Conservation (phyloP, 257 asterid species). For the Solanum bukasovii region DNA sequence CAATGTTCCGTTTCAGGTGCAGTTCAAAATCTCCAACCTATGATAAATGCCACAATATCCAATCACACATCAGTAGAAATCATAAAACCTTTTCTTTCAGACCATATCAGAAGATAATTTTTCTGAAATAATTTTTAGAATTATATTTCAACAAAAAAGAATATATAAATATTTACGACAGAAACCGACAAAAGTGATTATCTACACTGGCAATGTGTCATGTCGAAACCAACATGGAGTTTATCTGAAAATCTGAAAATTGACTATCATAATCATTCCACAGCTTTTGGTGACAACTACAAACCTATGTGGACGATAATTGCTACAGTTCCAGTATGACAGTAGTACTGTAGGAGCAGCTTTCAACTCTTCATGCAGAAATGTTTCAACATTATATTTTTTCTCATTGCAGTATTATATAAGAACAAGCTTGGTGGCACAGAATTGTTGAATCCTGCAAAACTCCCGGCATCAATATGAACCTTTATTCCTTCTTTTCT, state of each 20-base stretch:
- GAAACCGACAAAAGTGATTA: neutral
- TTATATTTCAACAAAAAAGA: neutral
- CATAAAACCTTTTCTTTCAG: neutral
- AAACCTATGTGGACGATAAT: neutral
- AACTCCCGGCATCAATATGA: neutral
- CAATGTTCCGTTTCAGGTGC: constrained; percentile 56
- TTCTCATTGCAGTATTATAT: neutral
- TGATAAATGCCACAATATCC: constrained; percentile 5
- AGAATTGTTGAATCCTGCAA: neutral
- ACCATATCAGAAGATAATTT: neutral
- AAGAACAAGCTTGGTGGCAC: neutral
- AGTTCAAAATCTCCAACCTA: constrained; percentile 76
- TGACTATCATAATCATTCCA: neutral
- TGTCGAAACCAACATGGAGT: neutral
- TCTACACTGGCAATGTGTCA: neutral
- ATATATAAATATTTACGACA: neutral
- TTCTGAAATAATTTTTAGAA: neutral
- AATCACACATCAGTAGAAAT: neutral
- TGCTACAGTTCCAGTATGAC: neutral
- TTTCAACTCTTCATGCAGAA: neutral
- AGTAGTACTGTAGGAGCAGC: neutral
- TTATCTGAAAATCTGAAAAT: neutral
- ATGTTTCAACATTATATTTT: neutral
- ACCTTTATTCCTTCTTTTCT: neutral
- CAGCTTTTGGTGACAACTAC: neutral